Percentiles rank a stretch among this genome's conserved stretches.
These are phyloP conservation scores for Pavlovales sp. DNA, from an alignment of 208 protist genomes.

Conservation along the genomic window DNA sequence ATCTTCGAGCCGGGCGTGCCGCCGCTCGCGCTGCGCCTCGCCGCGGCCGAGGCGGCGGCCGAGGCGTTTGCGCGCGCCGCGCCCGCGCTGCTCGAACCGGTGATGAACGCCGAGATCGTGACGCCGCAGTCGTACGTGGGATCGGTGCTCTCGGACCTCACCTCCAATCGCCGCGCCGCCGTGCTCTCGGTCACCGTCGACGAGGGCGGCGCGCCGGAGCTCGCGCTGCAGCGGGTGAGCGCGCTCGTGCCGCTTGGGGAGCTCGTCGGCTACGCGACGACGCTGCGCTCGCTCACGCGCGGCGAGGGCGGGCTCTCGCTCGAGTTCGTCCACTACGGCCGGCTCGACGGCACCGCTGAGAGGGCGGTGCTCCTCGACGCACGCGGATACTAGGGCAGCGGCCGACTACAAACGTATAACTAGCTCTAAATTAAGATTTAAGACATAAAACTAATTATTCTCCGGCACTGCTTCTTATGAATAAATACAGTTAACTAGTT, in stretches of 20 bases:
- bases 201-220: neutral
- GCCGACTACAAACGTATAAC: no score
- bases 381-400: conserved; percentile 20
- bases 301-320: conserved; percentile 38
- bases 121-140: conserved; percentile 25
- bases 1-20: neutral
- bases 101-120: conserved; percentile 34
- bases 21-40: neutral
- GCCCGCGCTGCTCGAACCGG: conserved; percentile 41
- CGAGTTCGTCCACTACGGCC: conserved; percentile 29
- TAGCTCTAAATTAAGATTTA: no score
- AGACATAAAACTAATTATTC: no score
- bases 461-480: no score
- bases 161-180: neutral
- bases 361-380: neutral
- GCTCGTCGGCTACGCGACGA: conserved; percentile 55
- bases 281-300: conserved; percentile 46
- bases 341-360: neutral
- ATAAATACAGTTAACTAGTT: no score
- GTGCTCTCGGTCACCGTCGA: neutral
- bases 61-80: neutral
- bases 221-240: neutral
- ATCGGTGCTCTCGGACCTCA: conserved; percentile 45
- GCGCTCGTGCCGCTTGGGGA: conserved; percentile 42
- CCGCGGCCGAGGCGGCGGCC: neutral